phyloP scores from a whole-genome alignment of 106 monocot genomes.

The Amphibolis antarctica region DNA sequence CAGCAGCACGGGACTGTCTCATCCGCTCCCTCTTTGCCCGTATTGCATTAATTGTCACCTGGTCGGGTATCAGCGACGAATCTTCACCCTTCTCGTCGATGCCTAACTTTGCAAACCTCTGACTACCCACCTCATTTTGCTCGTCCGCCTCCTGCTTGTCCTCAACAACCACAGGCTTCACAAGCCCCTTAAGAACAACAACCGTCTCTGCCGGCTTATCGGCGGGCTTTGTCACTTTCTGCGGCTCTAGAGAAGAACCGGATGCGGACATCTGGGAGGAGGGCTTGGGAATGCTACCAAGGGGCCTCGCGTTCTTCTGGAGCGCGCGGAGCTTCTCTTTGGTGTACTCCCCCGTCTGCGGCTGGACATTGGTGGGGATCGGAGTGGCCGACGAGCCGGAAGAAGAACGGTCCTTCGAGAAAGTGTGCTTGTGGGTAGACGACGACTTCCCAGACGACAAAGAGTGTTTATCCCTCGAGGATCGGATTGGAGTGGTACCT shows the following conservation, averaged over 20 bases:
- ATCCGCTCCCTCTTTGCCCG: slow-evolving; percentile 63
- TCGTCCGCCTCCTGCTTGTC: slow-evolving; percentile 13
- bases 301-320: slow-evolving; percentile 88
- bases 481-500: background rate
- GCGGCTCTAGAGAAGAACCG: slow-evolving; percentile 4
- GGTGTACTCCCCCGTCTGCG: slow-evolving; percentile 88
- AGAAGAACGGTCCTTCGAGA: slow-evolving; percentile 40
- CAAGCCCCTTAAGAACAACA: slow-evolving; percentile 67
- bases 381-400: slow-evolving; percentile 5
- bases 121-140: background rate
- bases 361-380: slow-evolving; percentile 61
- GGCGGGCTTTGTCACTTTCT: slow-evolving; percentile 17
- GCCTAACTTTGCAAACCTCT: slow-evolving; percentile 25
- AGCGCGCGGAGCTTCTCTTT: slow-evolving; percentile 75
- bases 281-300: slow-evolving; percentile 37
- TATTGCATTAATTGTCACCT: slow-evolving; percentile 69
- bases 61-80: slow-evolving; percentile 47
- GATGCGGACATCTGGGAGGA: background rate
- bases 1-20: slow-evolving; percentile 36
- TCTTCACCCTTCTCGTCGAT: slow-evolving; percentile 29
- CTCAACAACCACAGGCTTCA: slow-evolving; percentile 31
- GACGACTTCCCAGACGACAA: slow-evolving; percentile 5
- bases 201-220: slow-evolving; percentile 32
- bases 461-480: slow-evolving; percentile 1
- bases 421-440: slow-evolving; percentile 39